Percentiles rank a stretch among this genome's conserved stretches.
Evolutionary conservation across 805 yeast species (phyloP).

Genomic region (Candida saitoana): DNA sequence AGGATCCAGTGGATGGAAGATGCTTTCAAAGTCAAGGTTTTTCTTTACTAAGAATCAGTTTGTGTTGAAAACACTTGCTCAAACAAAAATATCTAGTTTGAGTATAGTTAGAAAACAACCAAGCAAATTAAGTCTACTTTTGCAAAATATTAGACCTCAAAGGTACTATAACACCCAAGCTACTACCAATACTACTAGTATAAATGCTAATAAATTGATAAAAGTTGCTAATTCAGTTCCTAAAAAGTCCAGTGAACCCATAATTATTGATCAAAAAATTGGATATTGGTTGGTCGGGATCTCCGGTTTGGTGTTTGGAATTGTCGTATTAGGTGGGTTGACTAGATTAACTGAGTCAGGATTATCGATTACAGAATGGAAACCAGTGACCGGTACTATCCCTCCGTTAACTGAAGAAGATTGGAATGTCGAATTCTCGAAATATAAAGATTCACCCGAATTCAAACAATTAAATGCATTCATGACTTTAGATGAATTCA

Average conservation of each 20-base stretch:
- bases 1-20: slow-evolving; percentile 3
- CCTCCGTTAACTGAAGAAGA: slow-evolving; percentile 81
- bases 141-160: neutral
- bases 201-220: neutral
- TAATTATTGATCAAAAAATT: slow-evolving; percentile 36
- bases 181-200: neutral
- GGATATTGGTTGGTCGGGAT: slow-evolving; percentile 89
- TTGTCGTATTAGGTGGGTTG: slow-evolving; percentile 93
- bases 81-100: slow-evolving; percentile 12
- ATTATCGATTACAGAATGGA: slow-evolving; percentile 95
- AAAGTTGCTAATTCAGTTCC: slow-evolving; percentile 1
- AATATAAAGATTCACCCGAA: slow-evolving; percentile 86
- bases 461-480: slow-evolving; percentile 85
- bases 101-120: slow-evolving; percentile 10
- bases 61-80: slow-evolving; percentile 33
- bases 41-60: slow-evolving; percentile 55
- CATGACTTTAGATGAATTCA: slow-evolving; percentile 85
- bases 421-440: slow-evolving; percentile 81
- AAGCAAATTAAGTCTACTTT: slow-evolving; percentile 6
- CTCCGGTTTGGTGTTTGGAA: slow-evolving; percentile 86
- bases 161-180: slow-evolving; percentile 1
- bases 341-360: slow-evolving; percentile 96
- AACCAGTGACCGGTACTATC: slow-evolving; percentile 90
- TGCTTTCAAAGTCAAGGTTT: slow-evolving; percentile 50
- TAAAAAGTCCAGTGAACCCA: neutral